Evolutionary conservation across 805 yeast genomes (phyloP), one percentile per base, ranked within the genome.

Genomic region (Starmerella apis): DNA sequence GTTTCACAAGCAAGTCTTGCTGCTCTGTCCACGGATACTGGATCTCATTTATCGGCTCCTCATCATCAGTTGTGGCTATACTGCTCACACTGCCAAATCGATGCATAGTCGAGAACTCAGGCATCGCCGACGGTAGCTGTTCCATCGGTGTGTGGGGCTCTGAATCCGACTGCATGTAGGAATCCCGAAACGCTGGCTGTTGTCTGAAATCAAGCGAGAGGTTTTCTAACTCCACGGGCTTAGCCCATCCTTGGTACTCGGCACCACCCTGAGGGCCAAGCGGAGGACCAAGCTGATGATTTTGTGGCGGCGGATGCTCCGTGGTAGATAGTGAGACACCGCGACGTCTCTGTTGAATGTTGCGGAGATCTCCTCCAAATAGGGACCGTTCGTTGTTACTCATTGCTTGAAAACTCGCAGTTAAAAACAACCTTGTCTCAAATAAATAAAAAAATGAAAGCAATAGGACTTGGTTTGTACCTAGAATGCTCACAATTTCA

Each of bases 1-100:
- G 69, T 57, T 71, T 58, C 22, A 80, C 62, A 13, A 74, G 58
- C 20, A 65, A 67, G 56, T 78, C 77, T 54, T 65, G 66, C 27
- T 48, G 55, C 9, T 49, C 51, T 22, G 59, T 56, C 69, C 68
- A 65, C 14, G 50, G 54, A 35, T 49, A 55, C 41, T 30, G 25
- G n/a, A 56, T 47, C 43, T 50, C 56, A 25, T 47, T 43, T 4
- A 16, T 18, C 7, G 43, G 50, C 23, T 53, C 61, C 19, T 62
- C 65, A 48, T 62, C 65, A 45, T 61, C 65, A 5, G 62, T 59
- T 7, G 59, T 56, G 27, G 54, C 56, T 3, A 59, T 53, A 33
- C 58, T 56, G 46, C 64, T 58, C 20, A 56, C 63, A 20, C 61
- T 54, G 42, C 64, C 63, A 41, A 62, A 58, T 4, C 64, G 55